Evolutionary conservation across 495 filamentous ascomycete species (phyloP).

Genomic region (Podospora pseudoanserina): DNA sequence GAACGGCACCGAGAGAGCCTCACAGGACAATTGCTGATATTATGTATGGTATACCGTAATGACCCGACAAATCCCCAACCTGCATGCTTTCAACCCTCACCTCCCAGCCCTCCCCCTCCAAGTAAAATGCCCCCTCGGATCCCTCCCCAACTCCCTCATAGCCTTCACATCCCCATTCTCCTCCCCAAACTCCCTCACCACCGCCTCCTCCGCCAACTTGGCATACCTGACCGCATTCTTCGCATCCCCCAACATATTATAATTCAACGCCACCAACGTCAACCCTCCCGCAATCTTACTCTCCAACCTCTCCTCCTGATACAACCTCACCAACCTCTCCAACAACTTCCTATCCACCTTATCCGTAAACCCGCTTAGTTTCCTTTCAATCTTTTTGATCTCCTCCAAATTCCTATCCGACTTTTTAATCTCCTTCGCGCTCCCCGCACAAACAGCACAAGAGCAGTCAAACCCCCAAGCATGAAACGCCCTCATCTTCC

Average conservation of each 20-base stretch:
- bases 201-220: slow-evolving; percentile 25
- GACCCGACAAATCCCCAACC: no score
- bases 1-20: no score
- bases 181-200: slow-evolving; percentile 27
- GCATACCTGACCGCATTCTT: slow-evolving; percentile 24
- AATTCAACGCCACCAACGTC: slow-evolving; percentile 33
- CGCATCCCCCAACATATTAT: slow-evolving; percentile 29
- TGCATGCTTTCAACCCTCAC: neutral
- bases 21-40: no score
- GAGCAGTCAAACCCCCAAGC: slow-evolving; percentile 23
- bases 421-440: slow-evolving; percentile 4
- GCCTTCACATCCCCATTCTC: slow-evolving; percentile 21
- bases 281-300: slow-evolving; percentile 23
- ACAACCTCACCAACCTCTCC: slow-evolving; percentile 23
- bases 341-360: slow-evolving; percentile 21
- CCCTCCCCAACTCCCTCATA: slow-evolving; percentile 22
- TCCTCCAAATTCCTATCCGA: slow-evolving; percentile 29
- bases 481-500: slow-evolving; percentile 14
- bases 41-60: no score
- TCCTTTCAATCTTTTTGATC: slow-evolving; percentile 23
- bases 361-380: slow-evolving; percentile 16
- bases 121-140: slow-evolving; percentile 24
- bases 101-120: slow-evolving; percentile 20
- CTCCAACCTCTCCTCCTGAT: slow-evolving; percentile 29
- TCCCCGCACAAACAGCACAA: slow-evolving; percentile 20